A percentile compares a stretch with the other conserved stretches of the same genome.
Evolutionary conservation across 768 basidiomycete species (phyloP).

Genomic region (Hemileccinum rubropunctum): DNA sequence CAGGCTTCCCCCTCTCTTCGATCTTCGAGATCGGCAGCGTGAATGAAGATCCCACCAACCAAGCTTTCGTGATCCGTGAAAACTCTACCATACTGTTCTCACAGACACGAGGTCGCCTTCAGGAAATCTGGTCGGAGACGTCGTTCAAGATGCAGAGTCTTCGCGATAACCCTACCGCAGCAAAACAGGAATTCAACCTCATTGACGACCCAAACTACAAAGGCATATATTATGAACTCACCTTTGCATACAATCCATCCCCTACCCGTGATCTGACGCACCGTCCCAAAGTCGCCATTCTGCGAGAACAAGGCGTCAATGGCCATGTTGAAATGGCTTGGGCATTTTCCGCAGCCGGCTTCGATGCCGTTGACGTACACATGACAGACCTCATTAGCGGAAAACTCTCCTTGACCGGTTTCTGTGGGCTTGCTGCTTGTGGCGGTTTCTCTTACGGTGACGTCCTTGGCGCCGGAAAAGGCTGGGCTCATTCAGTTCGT

Average conservation of each 20-base stretch:
- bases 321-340: constrained; percentile 99
- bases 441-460: constrained; percentile 99
- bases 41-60: constrained; percentile 49
- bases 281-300: constrained; percentile 88
- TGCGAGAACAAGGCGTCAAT: constrained; percentile 98
- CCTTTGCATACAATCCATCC: constrained; percentile 42
- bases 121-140: constrained; percentile 91
- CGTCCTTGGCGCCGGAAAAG: constrained; percentile 94
- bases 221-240: constrained; percentile 79
- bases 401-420: constrained; percentile 53
- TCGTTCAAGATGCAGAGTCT: constrained; percentile 88
- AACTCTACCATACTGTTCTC: constrained; percentile 53
- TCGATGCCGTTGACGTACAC: constrained; percentile 94
- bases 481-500: constrained; percentile 96
- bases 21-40: constrained; percentile 79
- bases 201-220: constrained; percentile 55
- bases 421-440: constrained; percentile 91
- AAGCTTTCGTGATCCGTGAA: constrained; percentile 62
- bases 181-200: constrained; percentile 78
- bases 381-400: constrained; percentile 95
- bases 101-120: constrained; percentile 66
- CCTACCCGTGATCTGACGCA: constrained; percentile 39
- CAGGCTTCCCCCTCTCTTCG: constrained; percentile 75
- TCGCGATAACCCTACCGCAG: constrained; percentile 77
- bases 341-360: constrained; percentile 92